Base-by-base conservation (phyloP, 495 filamentous ascomycete genomes). In the Astrocystis sublimbata region DNA sequence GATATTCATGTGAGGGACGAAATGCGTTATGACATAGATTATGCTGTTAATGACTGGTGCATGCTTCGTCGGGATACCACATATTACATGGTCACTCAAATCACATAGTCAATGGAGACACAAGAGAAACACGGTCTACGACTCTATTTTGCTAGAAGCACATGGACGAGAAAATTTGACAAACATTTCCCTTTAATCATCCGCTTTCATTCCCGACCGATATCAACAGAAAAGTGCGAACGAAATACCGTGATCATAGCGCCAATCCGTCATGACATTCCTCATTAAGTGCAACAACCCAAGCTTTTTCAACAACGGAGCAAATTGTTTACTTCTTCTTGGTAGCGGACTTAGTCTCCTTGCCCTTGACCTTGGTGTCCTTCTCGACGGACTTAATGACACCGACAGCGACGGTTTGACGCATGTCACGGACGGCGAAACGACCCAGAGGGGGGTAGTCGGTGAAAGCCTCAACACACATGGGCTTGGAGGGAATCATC, bases 401-500 rank as follows among this genome's bases (percentile, higher is more conserved):
- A 86, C 93, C 93, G 80, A 98, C 94, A 65, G 93, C 94, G 65
- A 97, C 93, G 77, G 93, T 97, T 76, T 97, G 89, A 73, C 88
- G 83, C 84, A 89, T 89, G 75, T 90, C 91, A 86, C 92, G 92
- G 84, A 97, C 92, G 76, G 93, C 93, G 86, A 97, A 98, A 86
- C 94, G 92, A 76, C 94, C 94, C 61, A 98, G 92, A 76, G 96
- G 94, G 71, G 94, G 93, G 85, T 98, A 98, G 70, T 98, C 92
- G 72, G 93, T 96, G 92, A 98, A 98, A 69, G 96, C 84, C 91
- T 98, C 94, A 78, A 98, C 94, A 82, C 94, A 98, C 94, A 98
- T 98, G 75, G 94, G 94, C 92, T 98, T 98, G 82, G 94, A 97
- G 71, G 94, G 94, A 86, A 97, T 75, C 94, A 98, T 98, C 92